These are phyloP conservation scores for Leccinum barrowsii DNA, from an alignment of 768 basidiomycete species.

Conservation along the genomic window DNA sequence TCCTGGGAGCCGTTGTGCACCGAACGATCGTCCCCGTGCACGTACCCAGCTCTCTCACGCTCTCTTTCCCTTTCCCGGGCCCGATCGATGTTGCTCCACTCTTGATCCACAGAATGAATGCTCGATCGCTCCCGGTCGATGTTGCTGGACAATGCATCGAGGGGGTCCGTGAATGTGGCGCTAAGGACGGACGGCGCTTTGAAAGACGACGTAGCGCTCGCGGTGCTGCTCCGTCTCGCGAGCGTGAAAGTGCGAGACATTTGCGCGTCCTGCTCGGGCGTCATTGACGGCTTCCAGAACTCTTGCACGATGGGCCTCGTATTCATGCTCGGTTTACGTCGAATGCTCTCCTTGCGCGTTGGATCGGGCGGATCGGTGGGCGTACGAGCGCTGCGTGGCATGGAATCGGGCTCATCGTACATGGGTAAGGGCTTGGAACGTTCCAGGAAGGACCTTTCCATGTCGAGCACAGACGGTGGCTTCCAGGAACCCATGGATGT, in stretches of 20 bases:
- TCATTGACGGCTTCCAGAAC: conserved; percentile 48
- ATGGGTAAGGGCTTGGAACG: conserved; percentile 18
- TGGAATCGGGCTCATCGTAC: conserved; percentile 30
- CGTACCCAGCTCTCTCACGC: conserved; percentile 16
- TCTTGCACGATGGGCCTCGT: conserved; percentile 38
- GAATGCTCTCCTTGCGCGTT: conserved; percentile 26
- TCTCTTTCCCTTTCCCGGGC: conserved; percentile 25
- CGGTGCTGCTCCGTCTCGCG: conserved; percentile 45
- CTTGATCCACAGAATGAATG: conserved; percentile 26
- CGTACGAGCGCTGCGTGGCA: conserved; percentile 17
- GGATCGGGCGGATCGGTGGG: conserved; percentile 21
- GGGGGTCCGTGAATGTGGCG: conserved; percentile 34
- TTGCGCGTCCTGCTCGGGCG: conserved; percentile 42
- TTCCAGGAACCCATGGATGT: conserved; percentile 28
- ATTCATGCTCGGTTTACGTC: conserved; percentile 34
- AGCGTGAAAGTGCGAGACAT: conserved; percentile 41
- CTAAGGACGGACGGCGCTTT: conserved; percentile 40
- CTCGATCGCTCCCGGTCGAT: conserved; percentile 26
- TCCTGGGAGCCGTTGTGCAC: conserved; percentile 14
- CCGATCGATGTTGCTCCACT: conserved; percentile 26
- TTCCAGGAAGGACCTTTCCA: conserved; percentile 17
- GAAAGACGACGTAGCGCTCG: conserved; percentile 48
- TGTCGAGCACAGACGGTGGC: conserved; percentile 24
- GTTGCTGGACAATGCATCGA: conserved; percentile 17
- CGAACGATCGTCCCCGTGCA: conserved; percentile 24